Conservation (phyloP, 352 stramenopile genomes). For the Stramenopiles sp. region DNA sequence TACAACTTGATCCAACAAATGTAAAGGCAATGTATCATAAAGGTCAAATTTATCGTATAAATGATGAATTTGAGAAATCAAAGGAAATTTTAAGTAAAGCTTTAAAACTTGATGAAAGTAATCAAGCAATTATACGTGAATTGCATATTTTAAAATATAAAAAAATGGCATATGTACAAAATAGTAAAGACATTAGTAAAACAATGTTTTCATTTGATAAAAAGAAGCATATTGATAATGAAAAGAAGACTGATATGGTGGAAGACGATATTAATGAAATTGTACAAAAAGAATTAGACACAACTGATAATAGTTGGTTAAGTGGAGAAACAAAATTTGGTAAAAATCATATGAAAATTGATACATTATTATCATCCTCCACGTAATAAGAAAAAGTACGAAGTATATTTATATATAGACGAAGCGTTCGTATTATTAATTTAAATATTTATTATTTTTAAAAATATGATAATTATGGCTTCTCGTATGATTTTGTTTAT, state of each 20-base stretch:
- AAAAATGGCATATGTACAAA: background rate
- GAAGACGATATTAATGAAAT: too few relatives aligned
- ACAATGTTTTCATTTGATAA: slow-evolving; percentile 7
- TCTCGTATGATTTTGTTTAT: too few relatives aligned
- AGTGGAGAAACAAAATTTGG: background rate
- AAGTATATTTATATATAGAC: too few relatives aligned
- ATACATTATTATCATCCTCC: background rate
- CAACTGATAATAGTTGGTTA: background rate
- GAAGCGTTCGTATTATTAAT: too few relatives aligned
- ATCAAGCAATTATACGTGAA: background rate
- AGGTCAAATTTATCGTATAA: background rate
- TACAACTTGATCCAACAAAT: background rate
- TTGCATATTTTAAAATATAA: background rate
- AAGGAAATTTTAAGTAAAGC: background rate
- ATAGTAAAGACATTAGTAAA: background rate
- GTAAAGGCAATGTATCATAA: slow-evolving; percentile 8
- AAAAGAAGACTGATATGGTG: too few relatives aligned
- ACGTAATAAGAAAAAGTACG: too few relatives aligned
- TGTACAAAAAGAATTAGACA: background rate
- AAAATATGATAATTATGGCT: too few relatives aligned
- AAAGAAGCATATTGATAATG: background rate
- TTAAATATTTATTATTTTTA: too few relatives aligned
- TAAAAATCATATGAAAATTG: background rate
- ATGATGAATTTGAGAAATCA: background rate
- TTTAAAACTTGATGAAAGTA: background rate